These are phyloP conservation scores for Colletotrichum cereale DNA, from an alignment of 2,329 filamentous ascomycete species.

Conservation along the genomic window DNA sequence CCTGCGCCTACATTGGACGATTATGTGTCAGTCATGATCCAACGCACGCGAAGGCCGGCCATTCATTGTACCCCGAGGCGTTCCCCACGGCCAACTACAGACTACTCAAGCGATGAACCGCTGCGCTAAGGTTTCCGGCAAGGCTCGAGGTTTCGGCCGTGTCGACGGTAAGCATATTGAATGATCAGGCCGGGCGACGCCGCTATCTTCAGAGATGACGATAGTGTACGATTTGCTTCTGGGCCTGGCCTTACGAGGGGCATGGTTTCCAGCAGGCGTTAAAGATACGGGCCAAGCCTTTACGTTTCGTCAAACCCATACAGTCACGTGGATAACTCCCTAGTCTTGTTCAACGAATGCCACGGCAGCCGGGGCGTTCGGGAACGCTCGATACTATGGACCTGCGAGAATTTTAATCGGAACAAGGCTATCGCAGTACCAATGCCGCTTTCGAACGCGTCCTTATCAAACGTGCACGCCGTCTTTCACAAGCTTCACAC, in stretches of 20 bases:
- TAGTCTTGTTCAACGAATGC: conserved; percentile 43
- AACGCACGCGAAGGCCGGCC: not conserved
- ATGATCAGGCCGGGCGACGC: conserved; percentile 63
- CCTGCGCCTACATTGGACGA: not conserved
- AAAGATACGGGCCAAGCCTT: conserved; percentile 62
- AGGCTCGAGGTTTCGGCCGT: conserved; percentile 57
- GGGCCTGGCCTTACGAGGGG: conserved; percentile 51
- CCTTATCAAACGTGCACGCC: not conserved
- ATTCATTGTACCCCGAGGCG: not conserved
- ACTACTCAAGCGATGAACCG: not conserved
- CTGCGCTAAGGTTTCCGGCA: conserved; percentile 52
- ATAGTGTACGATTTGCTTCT: conserved; percentile 46
- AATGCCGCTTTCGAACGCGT: not conserved
- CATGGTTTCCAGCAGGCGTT: conserved; percentile 70
- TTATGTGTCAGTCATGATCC: not conserved
- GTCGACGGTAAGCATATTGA: conserved; percentile 66
- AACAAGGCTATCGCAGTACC: too few relatives aligned
- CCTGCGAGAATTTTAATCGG: not conserved
- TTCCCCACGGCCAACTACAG: not conserved
- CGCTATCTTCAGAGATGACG: conserved; percentile 58
- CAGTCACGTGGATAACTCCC: conserved; percentile 46
- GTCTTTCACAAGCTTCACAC: not conserved
- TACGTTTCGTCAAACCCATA: conserved; percentile 28
- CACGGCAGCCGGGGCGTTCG: conserved; percentile 51
- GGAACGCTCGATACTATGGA: conserved; percentile 47